These are phyloP conservation scores for Fusarium sp. DNA, from an alignment of 2,329 filamentous ascomycete genomes.

Conservation along the genomic window DNA sequence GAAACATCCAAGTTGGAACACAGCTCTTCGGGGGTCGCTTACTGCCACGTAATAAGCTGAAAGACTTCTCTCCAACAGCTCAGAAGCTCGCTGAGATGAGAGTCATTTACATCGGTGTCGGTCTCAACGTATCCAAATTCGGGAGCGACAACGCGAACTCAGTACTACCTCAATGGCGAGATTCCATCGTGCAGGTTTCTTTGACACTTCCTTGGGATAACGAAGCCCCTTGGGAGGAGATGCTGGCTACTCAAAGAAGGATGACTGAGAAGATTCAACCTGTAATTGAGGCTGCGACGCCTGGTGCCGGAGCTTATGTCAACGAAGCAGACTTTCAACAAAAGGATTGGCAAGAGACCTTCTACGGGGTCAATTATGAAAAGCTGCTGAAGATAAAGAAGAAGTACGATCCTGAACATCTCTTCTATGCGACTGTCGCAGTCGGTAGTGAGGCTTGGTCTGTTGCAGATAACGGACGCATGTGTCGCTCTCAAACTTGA, in stretches of 20 bases:
- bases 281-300: conserved; percentile 46
- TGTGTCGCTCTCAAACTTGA: conserved; percentile 15
- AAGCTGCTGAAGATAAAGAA: conserved; percentile 55
- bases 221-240: conserved; percentile 39
- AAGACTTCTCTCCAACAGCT: conserved; percentile 20
- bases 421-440: conserved; percentile 57
- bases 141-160: conserved; percentile 41
- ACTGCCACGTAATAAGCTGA: conserved; percentile 48
- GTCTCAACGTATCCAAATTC: conserved; percentile 40
- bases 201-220: conserved; percentile 43
- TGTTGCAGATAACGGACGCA: conserved; percentile 11
- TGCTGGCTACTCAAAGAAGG: conserved; percentile 41
- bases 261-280: conserved; percentile 42
- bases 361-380: conserved; percentile 57
- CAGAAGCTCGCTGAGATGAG: conserved; percentile 34
- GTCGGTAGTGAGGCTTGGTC: conserved; percentile 62
- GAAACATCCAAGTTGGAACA: conserved; percentile 45
- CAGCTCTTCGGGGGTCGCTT: conserved; percentile 52
- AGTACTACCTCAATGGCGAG: conserved; percentile 53
- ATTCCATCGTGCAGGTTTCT: conserved; percentile 44
- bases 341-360: conserved; percentile 51
- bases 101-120: conserved; percentile 42
- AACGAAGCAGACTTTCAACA: conserved; percentile 61
- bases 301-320: conserved; percentile 55
- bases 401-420: conserved; percentile 55